Evolutionary conservation across 768 basidiomycete species (phyloP).

Genomic region (Tephrocybe sp.): DNA sequence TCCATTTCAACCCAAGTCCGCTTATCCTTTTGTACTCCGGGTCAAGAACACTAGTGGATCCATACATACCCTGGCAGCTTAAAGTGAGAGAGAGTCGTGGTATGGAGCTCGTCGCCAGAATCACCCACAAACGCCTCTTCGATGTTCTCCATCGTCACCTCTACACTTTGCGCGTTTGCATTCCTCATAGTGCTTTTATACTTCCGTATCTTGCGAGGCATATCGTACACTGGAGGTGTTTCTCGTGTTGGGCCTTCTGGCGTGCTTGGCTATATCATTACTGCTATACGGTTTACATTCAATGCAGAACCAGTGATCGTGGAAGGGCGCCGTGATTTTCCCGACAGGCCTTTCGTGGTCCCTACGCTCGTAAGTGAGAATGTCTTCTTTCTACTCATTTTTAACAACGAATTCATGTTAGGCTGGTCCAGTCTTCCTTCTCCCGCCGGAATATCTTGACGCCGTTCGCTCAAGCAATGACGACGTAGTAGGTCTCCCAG

Average conservation of each 20-base stretch:
- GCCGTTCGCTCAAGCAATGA: slow-evolving; percentile 32
- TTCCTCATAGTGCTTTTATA: slow-evolving; percentile 20
- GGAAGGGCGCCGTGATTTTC: slow-evolving; percentile 29
- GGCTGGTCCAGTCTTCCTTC: slow-evolving; percentile 33
- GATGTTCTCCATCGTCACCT: neutral
- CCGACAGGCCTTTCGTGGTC: slow-evolving; percentile 30
- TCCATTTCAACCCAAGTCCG: neutral
- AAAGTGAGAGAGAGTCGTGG: too few species aligned
- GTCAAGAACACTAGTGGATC: too few species aligned
- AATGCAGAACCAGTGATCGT: slow-evolving; percentile 28
- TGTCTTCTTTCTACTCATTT: neutral
- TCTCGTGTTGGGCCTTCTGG: slow-evolving; percentile 34
- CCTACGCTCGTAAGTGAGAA: slow-evolving; percentile 30
- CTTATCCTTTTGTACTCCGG: too few species aligned
- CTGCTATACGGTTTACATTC: slow-evolving; percentile 34
- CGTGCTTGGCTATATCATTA: slow-evolving; percentile 31
- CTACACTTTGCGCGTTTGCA: slow-evolving; percentile 14
- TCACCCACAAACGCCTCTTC: too few species aligned
- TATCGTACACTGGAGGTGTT: slow-evolving; percentile 29
- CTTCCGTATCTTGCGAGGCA: slow-evolving; percentile 25
- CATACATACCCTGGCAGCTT: too few species aligned
- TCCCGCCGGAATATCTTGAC: slow-evolving; percentile 31
- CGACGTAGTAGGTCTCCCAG: slow-evolving; percentile 25
- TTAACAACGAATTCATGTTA: slow-evolving; percentile 3
- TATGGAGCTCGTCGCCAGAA: too few species aligned